Percentiles rank a stretch among this genome's conserved stretches.
phyloP scores from a whole-genome alignment of 148 eudicot species.

The Dianthus caryophyllus region DNA sequence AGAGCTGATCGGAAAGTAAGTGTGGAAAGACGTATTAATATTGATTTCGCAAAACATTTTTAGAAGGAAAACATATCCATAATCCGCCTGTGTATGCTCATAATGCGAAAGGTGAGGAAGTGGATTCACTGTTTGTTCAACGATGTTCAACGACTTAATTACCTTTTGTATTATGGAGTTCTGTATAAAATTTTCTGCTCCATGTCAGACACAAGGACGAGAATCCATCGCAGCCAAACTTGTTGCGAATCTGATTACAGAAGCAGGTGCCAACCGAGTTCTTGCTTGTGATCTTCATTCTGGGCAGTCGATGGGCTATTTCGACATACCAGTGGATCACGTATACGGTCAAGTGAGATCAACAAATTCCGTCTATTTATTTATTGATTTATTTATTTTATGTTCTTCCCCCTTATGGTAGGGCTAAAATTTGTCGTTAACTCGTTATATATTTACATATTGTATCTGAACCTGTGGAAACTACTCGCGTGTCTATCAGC shows the following conservation, averaged over 20 bases:
- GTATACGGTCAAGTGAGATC: slow-evolving; percentile 74
- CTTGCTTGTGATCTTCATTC: slow-evolving; percentile 96
- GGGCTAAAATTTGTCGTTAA: neutral
- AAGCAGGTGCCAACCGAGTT: slow-evolving; percentile 92
- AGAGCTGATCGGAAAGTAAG: slow-evolving; percentile 94
- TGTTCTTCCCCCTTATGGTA: neutral
- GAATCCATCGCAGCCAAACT: slow-evolving; percentile 94
- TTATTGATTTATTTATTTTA: no score
- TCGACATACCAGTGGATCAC: slow-evolving; percentile 96
- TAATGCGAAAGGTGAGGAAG: neutral
- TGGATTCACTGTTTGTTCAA: neutral
- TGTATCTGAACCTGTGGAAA: neutral
- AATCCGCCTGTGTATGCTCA: neutral
- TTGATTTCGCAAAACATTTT: neutral
- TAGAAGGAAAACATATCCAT: no score
- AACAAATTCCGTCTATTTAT: neutral
- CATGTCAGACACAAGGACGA: slow-evolving; percentile 86
- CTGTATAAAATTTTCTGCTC: slow-evolving; percentile 11
- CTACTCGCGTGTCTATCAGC: slow-evolving; percentile 38
- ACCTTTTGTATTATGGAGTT: neutral
- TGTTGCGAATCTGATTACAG: slow-evolving; percentile 85
- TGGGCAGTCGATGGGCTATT: slow-evolving; percentile 94
- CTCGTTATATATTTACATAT: neutral
- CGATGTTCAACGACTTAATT: neutral
- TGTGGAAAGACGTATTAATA: neutral